Evolutionary conservation across 2,329 filamentous ascomycete genomes (phyloP).

Genomic region (Diaporthe caulivora): DNA sequence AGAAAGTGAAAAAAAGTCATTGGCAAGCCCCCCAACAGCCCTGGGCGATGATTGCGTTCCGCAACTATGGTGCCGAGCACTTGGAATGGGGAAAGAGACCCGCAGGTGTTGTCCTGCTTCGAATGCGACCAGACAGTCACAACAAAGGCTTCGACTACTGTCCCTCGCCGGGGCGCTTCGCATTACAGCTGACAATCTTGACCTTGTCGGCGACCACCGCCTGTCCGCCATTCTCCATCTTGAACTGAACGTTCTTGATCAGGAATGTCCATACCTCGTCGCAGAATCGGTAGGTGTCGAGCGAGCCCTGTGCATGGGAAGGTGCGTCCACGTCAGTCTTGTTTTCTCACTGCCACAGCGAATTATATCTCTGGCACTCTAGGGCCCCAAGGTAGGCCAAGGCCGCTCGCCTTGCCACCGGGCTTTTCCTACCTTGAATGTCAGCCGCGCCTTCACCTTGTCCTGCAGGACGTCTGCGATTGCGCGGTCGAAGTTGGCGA

Average conservation of each 20-base stretch:
- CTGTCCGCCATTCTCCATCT: conserved; percentile 84
- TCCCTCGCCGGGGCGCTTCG: conserved; percentile 73
- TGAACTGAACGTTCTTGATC: conserved; percentile 99
- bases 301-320: conserved; percentile 76
- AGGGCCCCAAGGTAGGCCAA: background rate
- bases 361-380: background rate
- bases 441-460: conserved; percentile 89
- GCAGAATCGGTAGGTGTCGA: conserved; percentile 99
- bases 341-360: background rate
- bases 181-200: conserved; percentile 98
- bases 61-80: background rate
- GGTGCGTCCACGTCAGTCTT: conserved; percentile 38
- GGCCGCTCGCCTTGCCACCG: background rate
- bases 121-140: background rate
- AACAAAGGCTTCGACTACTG: conserved; percentile 40
- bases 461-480: conserved; percentile 93
- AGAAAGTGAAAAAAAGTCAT: background rate
- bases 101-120: background rate
- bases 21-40: background rate
- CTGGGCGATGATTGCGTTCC: background rate
- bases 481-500: conserved; percentile 93
- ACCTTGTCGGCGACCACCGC: conserved; percentile 88
- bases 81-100: background rate
- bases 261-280: conserved; percentile 99
- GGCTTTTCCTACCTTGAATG: conserved; percentile 83